Percentiles rank a stretch among this genome's conserved stretches.
phyloP scores from a whole-genome alignment of 441 rosid genomes.

The Codiaeum variegatum region DNA sequence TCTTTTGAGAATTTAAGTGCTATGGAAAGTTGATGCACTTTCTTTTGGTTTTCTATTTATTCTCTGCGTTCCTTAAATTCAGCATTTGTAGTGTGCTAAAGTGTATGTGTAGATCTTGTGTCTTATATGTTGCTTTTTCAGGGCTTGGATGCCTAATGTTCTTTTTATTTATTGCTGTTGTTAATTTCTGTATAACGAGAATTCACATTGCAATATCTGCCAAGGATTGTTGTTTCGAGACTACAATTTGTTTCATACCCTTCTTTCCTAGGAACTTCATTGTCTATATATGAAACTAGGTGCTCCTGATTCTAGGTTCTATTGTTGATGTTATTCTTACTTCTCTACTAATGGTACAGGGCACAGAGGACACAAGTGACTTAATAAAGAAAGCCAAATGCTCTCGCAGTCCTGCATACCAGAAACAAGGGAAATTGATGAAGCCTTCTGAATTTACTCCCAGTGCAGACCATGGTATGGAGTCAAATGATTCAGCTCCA shows the following conservation, averaged over 20 bases:
- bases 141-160: background rate
- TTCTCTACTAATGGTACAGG: slow-evolving; percentile 35
- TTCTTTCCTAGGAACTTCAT: slow-evolving; percentile 1
- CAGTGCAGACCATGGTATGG: slow-evolving; percentile 43
- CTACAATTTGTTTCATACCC: background rate
- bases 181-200: background rate
- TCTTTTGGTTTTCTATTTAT: background rate
- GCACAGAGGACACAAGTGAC: slow-evolving; percentile 41
- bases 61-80: background rate
- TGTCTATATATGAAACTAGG: slow-evolving; percentile 3
- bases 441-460: slow-evolving; percentile 39
- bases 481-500: slow-evolving; percentile 36
- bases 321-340: slow-evolving; percentile 10
- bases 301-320: slow-evolving; percentile 8
- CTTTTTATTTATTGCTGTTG: background rate
- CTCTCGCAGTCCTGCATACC: slow-evolving; percentile 35
- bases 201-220: background rate
- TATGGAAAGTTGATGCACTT: background rate
- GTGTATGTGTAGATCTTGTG: background rate
- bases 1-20: background rate
- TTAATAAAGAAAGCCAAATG: slow-evolving; percentile 50
- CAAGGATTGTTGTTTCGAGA: background rate
- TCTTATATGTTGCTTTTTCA: background rate
- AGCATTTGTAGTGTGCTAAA: background rate
- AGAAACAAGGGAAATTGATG: slow-evolving; percentile 46